Base-by-base conservation (phyloP, 1,139 yeast genomes). In the Dujonia santamariae region DNA sequence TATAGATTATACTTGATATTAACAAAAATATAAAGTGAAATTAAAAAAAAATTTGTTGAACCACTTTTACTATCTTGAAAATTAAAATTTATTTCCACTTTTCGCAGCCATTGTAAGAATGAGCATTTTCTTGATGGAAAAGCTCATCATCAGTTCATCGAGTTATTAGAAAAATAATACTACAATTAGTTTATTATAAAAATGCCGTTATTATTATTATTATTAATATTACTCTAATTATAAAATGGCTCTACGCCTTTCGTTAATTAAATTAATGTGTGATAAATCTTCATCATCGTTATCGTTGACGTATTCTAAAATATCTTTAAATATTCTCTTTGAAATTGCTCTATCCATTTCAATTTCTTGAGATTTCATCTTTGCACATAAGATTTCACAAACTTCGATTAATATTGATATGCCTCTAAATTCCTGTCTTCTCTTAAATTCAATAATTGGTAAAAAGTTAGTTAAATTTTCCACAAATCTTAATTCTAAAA, bases 401-500 rank as follows among this genome's bases (percentile, higher is more conserved):
- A 87, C 79, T 56, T 87, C 96, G 16, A 88, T 67, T 30, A 86
- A 56, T 11, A 87, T 70, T 2, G 77, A 68, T 7, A 74, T 65
- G 6, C 77, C 76, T 30, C 57, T 56, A 24, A 64, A 58, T 38
- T 74, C 76, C 44, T 79, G 83, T 43, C 77, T 66, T 39, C 83
- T 67, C 50, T 80, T 82, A 63, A 80, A 87, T 45, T 73, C 72
- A 16, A 86, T 80, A 3, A 90, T 57, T 2, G 92, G 80, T 35
- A 62, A 64, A 57, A 85, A 67, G 39, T 83, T 71, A 3, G 78
- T 72, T 27, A 88, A 56, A 19, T 70, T 69, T 3, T 66, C 52
- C 39, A 85, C 70, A 39, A 80, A 79, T 39, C 95, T 66, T 24
- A 90, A 68, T 54, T 90, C 97, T 35, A 90, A 67, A 4, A 90